These are phyloP conservation scores for Whalleya microplaca DNA, from an alignment of 2,329 filamentous ascomycete genomes.

Conservation along the genomic window DNA sequence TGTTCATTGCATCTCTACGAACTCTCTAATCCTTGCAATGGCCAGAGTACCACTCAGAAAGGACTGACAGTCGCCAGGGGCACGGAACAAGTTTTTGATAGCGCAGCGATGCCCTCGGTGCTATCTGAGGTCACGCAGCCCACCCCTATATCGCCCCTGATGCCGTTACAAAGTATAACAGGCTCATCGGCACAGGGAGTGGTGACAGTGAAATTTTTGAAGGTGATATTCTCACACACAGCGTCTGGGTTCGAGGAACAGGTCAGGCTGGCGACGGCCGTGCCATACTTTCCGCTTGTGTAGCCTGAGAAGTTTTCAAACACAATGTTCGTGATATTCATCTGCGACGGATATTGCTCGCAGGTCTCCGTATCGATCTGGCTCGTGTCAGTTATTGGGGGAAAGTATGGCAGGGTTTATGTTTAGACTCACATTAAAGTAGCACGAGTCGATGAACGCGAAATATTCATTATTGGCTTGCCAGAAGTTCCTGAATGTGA, in stretches of 20 bases:
- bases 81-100: constrained; percentile 38
- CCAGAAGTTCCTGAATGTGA: constrained; percentile 63
- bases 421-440: constrained; percentile 55
- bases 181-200: constrained; percentile 49
- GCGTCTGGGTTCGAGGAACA: constrained; percentile 57
- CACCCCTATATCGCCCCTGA: constrained; percentile 41
- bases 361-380: constrained; percentile 51
- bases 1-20: too few species aligned
- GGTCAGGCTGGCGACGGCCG: constrained; percentile 56
- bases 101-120: constrained; percentile 37
- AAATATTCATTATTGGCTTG: constrained; percentile 61
- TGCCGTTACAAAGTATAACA: constrained; percentile 55
- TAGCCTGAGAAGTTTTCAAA: constrained; percentile 63
- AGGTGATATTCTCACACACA: constrained; percentile 58
- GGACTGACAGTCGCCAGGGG: constrained; percentile 30
- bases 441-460: constrained; percentile 64
- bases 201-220: constrained; percentile 58
- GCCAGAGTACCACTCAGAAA: too few species aligned
- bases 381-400: too few species aligned
- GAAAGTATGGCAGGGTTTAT: background rate
- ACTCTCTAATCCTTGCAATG: too few species aligned
- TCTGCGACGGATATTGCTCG: constrained; percentile 55
- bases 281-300: constrained; percentile 59
- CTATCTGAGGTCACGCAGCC: constrained; percentile 43
- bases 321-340: constrained; percentile 61